Base-by-base conservation (phyloP, 495 filamentous ascomycete species). In the Aspergillus saccharolyticus region DNA sequence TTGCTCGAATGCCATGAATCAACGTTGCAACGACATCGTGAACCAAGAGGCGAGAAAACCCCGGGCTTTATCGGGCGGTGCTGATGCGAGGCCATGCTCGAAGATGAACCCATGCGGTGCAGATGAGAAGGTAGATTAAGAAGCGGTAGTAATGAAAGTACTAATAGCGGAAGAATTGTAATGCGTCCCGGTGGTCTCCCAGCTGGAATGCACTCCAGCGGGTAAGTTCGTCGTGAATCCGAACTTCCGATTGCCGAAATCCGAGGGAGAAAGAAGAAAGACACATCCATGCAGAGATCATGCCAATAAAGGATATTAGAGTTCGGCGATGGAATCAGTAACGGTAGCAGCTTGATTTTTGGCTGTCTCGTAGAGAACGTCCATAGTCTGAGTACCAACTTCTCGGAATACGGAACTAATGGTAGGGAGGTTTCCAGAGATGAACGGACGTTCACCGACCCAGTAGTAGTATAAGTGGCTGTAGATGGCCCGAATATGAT, bases 401-500 rank as follows among this genome's bases (percentile, higher is more conserved):
- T 76, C 74, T 0, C 69, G 66, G 33, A 76, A 70, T 1, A 74
- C 74, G 0, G 76, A 73, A 46, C 64, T 73, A 51, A 74, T 66
- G 3, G 70, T 67, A 25, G 70, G 56, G 9, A 78, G 60, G 14
- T 66, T 65, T 18, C 57, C 48, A 16, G 73, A 63, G 52, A 75
- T 76, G 59, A 78, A 73, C n/a, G 74, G 66, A 10, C 74, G 70
- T 61, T 92, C 90, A 51, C 90, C 90, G 56, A 83, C 85, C 63
- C 90, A 90, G 80, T 98, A 98, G 76, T 96, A 98, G 85, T 90
- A 96, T 24, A 91, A 83, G 66, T 93, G 86, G 63, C 80, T 80
- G 62, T 87, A 80, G 64, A 98, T 85, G 59, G 84, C 82, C 60
- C 83, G 75, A 64, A 97, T 70, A 70, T 97, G 94, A 58, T 93